Conservation (phyloP, 306 rosid species). For the Cucurbita argyrosperma region DNA sequence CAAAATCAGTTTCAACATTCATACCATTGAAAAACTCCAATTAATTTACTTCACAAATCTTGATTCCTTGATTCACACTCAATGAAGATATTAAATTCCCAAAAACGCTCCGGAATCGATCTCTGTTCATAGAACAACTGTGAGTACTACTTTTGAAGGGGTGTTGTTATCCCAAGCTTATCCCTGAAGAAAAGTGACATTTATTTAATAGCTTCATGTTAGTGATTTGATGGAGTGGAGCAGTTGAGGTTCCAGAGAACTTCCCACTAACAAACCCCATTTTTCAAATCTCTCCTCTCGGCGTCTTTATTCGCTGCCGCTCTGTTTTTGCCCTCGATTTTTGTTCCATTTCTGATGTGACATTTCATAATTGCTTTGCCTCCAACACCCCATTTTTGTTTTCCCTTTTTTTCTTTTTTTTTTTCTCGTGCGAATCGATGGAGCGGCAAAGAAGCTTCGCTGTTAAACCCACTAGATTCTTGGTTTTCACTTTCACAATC, state of each 20-base stretch:
- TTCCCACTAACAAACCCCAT: neutral
- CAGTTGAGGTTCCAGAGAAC: neutral
- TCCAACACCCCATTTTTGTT: neutral
- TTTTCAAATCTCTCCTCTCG: neutral
- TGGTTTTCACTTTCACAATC: slow-evolving; percentile 53
- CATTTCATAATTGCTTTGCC: neutral
- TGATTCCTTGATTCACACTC: too few species aligned
- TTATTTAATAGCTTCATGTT: neutral
- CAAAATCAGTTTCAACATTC: too few species aligned
- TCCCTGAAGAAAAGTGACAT: neutral
- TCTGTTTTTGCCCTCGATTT: neutral
- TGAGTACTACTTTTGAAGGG: neutral
- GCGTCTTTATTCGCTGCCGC: neutral
- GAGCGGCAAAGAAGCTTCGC: slow-evolving; percentile 74
- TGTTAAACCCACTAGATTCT: slow-evolving; percentile 55
- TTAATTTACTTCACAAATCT: too few species aligned
- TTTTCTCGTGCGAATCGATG: slow-evolving; percentile 13
- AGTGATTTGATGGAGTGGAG: neutral
- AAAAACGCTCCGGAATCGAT: too few species aligned
- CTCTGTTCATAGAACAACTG: neutral
- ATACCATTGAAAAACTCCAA: too few species aligned
- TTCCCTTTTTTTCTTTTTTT: neutral
- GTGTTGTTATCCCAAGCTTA: neutral
- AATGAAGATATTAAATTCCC: too few species aligned
- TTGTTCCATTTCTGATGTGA: neutral